Evolutionary conservation across 2,329 filamentous ascomycete genomes (phyloP).

Genomic region (Alternaria tenuissima): DNA sequence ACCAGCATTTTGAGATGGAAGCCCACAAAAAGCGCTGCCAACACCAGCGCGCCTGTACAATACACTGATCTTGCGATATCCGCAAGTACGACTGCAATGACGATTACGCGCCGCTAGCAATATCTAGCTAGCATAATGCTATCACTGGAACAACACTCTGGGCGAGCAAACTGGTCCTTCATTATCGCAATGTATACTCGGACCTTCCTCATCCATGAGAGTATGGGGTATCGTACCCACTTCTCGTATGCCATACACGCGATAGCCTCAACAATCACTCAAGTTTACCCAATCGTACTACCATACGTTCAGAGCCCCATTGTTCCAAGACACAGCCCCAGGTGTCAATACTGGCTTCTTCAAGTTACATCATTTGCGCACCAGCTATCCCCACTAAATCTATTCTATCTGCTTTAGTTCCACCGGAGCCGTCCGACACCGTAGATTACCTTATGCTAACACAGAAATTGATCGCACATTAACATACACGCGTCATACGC

Average conservation of each 20-base stretch:
- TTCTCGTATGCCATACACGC: conserved; percentile 12
- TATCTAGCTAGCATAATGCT: conserved; percentile 26
- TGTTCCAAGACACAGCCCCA: conserved; percentile 2
- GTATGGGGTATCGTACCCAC: conserved; percentile 15
- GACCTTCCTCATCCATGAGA: conserved; percentile 30
- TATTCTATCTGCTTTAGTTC: conserved; percentile 6
- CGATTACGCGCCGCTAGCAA: conserved; percentile 23
- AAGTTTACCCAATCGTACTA: neutral
- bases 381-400: conserved; percentile 12
- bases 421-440: conserved; percentile 12
- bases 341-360: neutral
- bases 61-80: conserved; percentile 28
- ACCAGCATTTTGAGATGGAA: neutral
- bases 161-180: conserved; percentile 18
- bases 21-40: neutral
- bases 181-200: conserved; percentile 16
- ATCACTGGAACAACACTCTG: conserved; percentile 20
- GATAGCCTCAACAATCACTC: conserved; percentile 10
- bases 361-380: conserved; percentile 3
- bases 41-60: conserved; percentile 30
- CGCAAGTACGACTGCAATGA: conserved; percentile 29
- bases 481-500: conserved; percentile 4
- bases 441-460: neutral
- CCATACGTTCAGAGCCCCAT: neutral
- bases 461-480: conserved; percentile 7